phyloP scores from a whole-genome alignment of 805 yeast genomes.

The Candida insectorum region DNA sequence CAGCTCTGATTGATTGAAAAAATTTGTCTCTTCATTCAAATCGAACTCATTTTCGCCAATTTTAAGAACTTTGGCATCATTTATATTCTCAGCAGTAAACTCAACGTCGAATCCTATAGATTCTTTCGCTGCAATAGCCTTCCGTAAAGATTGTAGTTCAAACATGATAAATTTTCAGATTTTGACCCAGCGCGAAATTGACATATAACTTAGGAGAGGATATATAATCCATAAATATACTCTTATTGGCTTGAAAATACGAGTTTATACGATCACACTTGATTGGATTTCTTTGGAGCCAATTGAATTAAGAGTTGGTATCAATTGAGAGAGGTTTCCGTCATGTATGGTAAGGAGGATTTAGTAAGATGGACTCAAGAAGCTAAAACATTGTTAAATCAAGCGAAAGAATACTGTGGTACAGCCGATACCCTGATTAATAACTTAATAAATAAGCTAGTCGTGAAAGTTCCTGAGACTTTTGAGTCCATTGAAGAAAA shows the following conservation, averaged over 20 bases:
- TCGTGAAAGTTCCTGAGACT: slow-evolving; percentile 18
- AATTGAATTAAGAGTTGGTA: too few species aligned
- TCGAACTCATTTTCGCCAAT: slow-evolving; percentile 25
- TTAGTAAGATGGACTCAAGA: slow-evolving; percentile 21
- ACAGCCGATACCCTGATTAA: slow-evolving; percentile 31
- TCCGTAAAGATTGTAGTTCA: slow-evolving; percentile 4
- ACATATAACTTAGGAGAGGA: too few species aligned
- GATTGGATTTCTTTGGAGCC: too few species aligned
- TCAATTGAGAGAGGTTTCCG: too few species aligned
- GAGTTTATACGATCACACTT: too few species aligned
- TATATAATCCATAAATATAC: too few species aligned
- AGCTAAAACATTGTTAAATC: slow-evolving; percentile 15
- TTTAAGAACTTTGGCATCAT: slow-evolving; percentile 33
- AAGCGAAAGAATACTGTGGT: slow-evolving; percentile 30
- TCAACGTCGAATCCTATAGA: slow-evolving; percentile 4
- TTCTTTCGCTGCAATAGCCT: slow-evolving; percentile 6
- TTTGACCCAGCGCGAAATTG: not conserved
- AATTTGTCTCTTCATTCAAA: slow-evolving; percentile 51
- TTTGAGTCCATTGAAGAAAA: slow-evolving; percentile 15
- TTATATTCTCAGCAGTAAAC: slow-evolving; percentile 14
- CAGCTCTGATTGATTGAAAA: slow-evolving; percentile 39
- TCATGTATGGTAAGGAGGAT: not conserved
- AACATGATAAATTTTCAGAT: slow-evolving; percentile 1
- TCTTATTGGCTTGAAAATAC: too few species aligned
- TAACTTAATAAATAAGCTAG: slow-evolving; percentile 19